Conservation (phyloP, 1,284 basidiomycete genomes). For the Ganoderma leucocontextum region DNA sequence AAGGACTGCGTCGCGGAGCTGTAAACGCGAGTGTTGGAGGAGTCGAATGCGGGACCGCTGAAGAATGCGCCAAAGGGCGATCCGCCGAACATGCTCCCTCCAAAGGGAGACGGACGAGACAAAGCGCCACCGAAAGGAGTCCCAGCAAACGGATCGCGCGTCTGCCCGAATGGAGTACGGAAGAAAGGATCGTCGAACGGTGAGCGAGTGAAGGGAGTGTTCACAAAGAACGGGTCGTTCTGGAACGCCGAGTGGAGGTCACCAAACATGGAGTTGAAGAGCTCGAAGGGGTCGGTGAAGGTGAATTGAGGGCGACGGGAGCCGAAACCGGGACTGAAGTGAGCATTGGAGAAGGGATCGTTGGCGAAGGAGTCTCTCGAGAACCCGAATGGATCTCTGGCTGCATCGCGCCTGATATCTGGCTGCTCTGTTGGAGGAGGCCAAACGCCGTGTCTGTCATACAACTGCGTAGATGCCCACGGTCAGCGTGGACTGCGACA, state of each 20-base stretch:
- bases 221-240: slow-evolving; percentile 43
- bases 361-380: slow-evolving; percentile 40
- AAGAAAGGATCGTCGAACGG: slow-evolving; percentile 32
- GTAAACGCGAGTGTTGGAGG: slow-evolving; percentile 30
- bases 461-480: slow-evolving; percentile 51
- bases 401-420: slow-evolving; percentile 34
- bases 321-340: slow-evolving; percentile 30
- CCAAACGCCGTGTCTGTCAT: slow-evolving; percentile 76
- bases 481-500: background rate
- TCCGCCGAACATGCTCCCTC: slow-evolving; percentile 7
- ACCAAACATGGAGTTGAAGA: slow-evolving; percentile 75
- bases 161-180: slow-evolving; percentile 29
- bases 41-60: slow-evolving; percentile 22
- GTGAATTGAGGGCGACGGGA: slow-evolving; percentile 39
- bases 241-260: slow-evolving; percentile 45
- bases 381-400: slow-evolving; percentile 9
- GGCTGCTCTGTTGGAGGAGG: slow-evolving; percentile 60
- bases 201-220: slow-evolving; percentile 31
- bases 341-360: slow-evolving; percentile 44
- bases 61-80: slow-evolving; percentile 17
- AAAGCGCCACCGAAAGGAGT: slow-evolving; percentile 23
- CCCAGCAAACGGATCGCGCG: slow-evolving; percentile 20
- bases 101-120: slow-evolving; percentile 15
- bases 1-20: slow-evolving; percentile 35
- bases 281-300: slow-evolving; percentile 77